Evolutionary conservation across 208 protist genomes (phyloP), one percentile per base, ranked within the genome.

Genomic region (Leishmania mexicana): DNA sequence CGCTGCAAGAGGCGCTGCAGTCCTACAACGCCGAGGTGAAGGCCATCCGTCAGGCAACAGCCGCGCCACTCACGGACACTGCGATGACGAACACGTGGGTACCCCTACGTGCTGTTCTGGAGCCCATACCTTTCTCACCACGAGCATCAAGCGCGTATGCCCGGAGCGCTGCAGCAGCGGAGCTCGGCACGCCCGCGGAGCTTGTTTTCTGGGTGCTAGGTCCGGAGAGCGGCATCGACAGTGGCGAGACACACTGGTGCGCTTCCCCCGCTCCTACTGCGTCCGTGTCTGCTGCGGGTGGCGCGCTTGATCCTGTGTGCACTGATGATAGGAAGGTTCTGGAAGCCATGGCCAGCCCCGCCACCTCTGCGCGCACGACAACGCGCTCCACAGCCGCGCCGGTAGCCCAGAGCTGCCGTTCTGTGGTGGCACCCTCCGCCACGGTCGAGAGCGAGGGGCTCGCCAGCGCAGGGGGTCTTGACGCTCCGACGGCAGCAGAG

Each of bases 321-420:
- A n/a, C 35, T 17, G 51, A 40, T 19, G 72, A 40, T 19, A 75
- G 57, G 40, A 47, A 49, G 28, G 71, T 72, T 7, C 77, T 74
- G 42, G 57, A 73, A 2, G 1, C 74, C 6, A 8, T 67, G 35
- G 62, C 75, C 3, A 81, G 75, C 79, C 31, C 74, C 1, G 79
- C 83, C 47, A 68, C 65, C 31, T 83, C 83, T 0, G 75, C 83
- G 13, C 60, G 58, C 75, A 78, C 64, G 65, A 86, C 83, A 4
- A 62, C 57, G 31, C 60, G 77, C 6, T 67, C 74, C 31, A 81
- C 83, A 2, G 78, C 71, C 1, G 68, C 64, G 53, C 38, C 54
- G 51, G 51, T 5, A 11, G 7, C 35, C 51, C 49, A n/a, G 72
- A 40, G 35, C 6, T 62, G 31, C 51, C 35, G 31, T 47, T 38